Base-by-base conservation (phyloP, 176 grass and related monocot species). In the Oryza officinalis region DNA sequence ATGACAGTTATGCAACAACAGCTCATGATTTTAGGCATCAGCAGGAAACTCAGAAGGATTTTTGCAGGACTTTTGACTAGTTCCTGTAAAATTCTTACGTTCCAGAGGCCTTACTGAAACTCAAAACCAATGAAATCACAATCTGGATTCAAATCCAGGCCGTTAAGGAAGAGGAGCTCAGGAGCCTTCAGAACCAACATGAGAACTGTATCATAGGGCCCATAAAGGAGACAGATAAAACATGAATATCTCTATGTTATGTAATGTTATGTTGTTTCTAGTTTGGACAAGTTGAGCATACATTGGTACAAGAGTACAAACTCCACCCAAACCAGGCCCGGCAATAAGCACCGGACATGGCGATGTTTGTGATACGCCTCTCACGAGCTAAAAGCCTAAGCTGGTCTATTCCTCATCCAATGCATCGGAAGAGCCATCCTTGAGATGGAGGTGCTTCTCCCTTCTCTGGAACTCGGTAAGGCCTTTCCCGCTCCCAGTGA, bases 381-480 rank as follows among this genome's bases (percentile, higher is more conserved):
- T 27, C 63, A 15, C 2, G 2, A 65, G 7, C 38, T 61, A 87
- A 57, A 57, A 57, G 52, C 52, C 52, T 57, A 87, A 72, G 32
- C 69, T 0, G 0, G 54, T 88, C 73, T 91, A 96, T 61, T 99
- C 89, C 37, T 94, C 84, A 23, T 93, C 91, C 30, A 27, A 49
- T 10, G 87, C 33, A 45, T 90, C 91, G 38, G 57, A 78, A 5
- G 88, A 91, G 3, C 54, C 85, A 6, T 90, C 96, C 67, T 96
- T 96, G 61, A 91, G 91, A 77, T 99, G 96, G 67, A 99, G 86
- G 72, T 96, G 93, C 83, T 99, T 99, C 87, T 99, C 96, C 78
- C 96, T 90, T 81, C 86, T 99, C 85, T 96, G 93, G 90, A 99
- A 99, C 7, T 99, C 96, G 0, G 96, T 99, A 69, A 99, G 80